A percentile compares a stretch with the other conserved stretches of the same genome.
phyloP scores from a whole-genome alignment of 768 basidiomycete species.

The Calocybe cyanea region DNA sequence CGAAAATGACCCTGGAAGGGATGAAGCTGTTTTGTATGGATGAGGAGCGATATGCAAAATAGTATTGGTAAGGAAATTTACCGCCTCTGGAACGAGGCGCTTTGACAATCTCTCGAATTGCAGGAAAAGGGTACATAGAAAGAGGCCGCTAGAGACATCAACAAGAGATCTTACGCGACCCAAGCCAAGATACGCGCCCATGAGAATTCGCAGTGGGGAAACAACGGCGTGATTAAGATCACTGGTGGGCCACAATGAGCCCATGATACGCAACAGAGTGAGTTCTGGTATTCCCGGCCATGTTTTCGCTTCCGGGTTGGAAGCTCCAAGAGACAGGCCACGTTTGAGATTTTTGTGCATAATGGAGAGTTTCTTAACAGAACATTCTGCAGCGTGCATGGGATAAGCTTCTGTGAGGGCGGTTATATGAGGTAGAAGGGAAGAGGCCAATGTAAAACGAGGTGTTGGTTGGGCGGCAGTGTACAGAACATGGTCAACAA shows the following conservation, averaged over 20 bases:
- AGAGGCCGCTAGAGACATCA: constrained; percentile 84
- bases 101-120: constrained; percentile 86
- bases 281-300: constrained; percentile 89
- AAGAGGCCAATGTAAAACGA: constrained; percentile 53
- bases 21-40: constrained; percentile 35
- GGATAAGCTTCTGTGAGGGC: constrained; percentile 81
- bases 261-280: constrained; percentile 73
- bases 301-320: constrained; percentile 62
- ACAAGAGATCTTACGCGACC: constrained; percentile 68
- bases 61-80: constrained; percentile 75
- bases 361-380: constrained; percentile 75
- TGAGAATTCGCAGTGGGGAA: constrained; percentile 80
- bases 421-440: constrained; percentile 74
- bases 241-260: constrained; percentile 87
- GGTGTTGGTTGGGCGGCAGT: constrained; percentile 63
- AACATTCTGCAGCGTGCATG: constrained; percentile 70
- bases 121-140: constrained; percentile 79
- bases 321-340: constrained; percentile 70
- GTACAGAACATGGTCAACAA: constrained; percentile 87
- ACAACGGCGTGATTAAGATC: constrained; percentile 90
- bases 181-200: constrained; percentile 88
- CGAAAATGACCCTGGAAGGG: constrained; percentile 69
- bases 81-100: constrained; percentile 82
- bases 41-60: constrained; percentile 74
- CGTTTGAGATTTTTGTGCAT: constrained; percentile 94